These are phyloP conservation scores for Benincasa hispida DNA, from an alignment of 306 rosid genomes.

Conservation along the genomic window DNA sequence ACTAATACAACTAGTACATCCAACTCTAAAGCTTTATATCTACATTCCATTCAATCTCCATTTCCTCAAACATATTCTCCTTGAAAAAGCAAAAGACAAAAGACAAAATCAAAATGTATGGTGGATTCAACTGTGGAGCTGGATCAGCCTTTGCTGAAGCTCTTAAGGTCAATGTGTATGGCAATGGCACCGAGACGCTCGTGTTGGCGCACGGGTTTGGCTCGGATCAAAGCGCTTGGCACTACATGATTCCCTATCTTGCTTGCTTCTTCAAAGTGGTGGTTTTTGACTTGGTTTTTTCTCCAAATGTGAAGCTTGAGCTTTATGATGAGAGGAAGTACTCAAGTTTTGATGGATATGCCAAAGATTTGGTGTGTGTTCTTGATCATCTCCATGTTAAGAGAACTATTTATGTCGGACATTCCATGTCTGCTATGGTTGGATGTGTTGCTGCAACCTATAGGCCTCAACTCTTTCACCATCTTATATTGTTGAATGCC, in stretches of 20 bases:
- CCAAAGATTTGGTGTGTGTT: conserved; percentile 32
- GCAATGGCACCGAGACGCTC: conserved; percentile 33
- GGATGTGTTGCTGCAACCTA: conserved; percentile 36
- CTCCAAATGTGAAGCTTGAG: conserved; percentile 18
- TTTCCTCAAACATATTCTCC: not conserved
- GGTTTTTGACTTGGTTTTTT: conserved; percentile 37
- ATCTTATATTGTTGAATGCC: conserved; percentile 23
- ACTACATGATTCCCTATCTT: conserved; percentile 28
- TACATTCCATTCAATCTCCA: not conserved
- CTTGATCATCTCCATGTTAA: conserved; percentile 36
- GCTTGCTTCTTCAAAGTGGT: conserved; percentile 45
- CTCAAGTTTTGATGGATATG: conserved; percentile 29
- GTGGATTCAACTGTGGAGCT: conserved; percentile 20
- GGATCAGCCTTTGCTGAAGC: conserved; percentile 22
- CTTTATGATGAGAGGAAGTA: conserved; percentile 24
- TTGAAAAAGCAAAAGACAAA: not conserved
- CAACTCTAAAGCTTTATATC: not conserved
- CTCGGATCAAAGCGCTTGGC: conserved; percentile 27
- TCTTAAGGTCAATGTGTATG: conserved; percentile 29
- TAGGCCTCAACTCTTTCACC: conserved; percentile 39
- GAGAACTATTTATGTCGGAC: conserved; percentile 24
- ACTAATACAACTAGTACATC: not conserved
- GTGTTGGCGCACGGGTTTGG: conserved; percentile 45
- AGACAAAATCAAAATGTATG: not conserved
- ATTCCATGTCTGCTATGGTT: conserved; percentile 51